Evolutionary conservation across 108 stramenopile genomes (phyloP).

Genomic region (Poteriospumella lacustris): DNA sequence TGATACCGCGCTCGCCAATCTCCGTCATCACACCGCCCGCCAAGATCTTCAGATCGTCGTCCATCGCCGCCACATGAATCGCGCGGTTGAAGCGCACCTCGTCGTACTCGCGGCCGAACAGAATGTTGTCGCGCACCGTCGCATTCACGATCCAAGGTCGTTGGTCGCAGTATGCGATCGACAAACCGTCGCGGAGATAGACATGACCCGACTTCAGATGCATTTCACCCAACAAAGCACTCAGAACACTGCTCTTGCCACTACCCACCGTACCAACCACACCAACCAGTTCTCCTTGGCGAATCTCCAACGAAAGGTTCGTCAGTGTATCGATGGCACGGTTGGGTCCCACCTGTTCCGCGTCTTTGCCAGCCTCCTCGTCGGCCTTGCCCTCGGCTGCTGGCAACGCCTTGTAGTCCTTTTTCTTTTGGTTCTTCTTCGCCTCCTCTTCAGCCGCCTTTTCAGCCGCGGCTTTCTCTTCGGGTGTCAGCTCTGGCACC

Average conservation of each 20-base stretch:
- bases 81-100: conserved; percentile 67
- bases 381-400: conserved; percentile 13
- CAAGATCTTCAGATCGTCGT: conserved; percentile 73
- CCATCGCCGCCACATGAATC: conserved; percentile 70
- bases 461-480: conserved; percentile 24
- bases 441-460: conserved; percentile 39
- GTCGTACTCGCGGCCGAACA: conserved; percentile 45
- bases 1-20: conserved; percentile 48
- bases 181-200: conserved; percentile 24
- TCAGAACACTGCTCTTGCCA: neutral
- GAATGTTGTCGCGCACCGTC: conserved; percentile 30
- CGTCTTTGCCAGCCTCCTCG: conserved; percentile 54
- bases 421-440: neutral
- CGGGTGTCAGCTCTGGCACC: neutral
- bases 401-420: neutral
- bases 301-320: conserved; percentile 42
- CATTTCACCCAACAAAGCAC: conserved; percentile 16
- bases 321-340: conserved; percentile 46
- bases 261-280: conserved; percentile 62
- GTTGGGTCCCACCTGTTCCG: conserved; percentile 35
- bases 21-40: conserved; percentile 89
- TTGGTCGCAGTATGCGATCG: conserved; percentile 41
- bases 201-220: neutral
- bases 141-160: conserved; percentile 26
- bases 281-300: conserved; percentile 52